These are phyloP conservation scores for Amaranthus hypochondriacus DNA, from an alignment of 148 eudicot genomes.

Conservation along the genomic window DNA sequence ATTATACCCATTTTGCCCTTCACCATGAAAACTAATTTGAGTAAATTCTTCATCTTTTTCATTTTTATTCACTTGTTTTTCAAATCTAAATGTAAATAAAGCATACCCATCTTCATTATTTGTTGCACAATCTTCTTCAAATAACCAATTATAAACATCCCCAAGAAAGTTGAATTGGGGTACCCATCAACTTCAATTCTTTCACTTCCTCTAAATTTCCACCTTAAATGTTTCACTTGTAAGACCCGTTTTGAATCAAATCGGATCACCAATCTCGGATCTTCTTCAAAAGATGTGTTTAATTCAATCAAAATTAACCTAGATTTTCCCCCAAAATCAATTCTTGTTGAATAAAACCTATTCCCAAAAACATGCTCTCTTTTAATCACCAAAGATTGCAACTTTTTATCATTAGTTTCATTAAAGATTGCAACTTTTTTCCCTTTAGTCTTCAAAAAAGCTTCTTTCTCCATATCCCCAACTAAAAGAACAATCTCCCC, in stretches of 20 bases:
- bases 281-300: constrained; percentile 30
- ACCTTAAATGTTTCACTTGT: constrained; percentile 55
- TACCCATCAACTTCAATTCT: constrained; percentile 60
- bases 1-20: not conserved
- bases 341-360: constrained; percentile 39
- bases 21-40: not conserved
- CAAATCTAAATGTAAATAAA: constrained; percentile 63
- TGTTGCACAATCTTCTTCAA: constrained; percentile 28
- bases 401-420: not conserved
- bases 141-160: constrained; percentile 77
- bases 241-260: constrained; percentile 50
- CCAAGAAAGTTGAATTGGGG: constrained; percentile 58
- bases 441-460: constrained; percentile 21
- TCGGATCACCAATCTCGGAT: constrained; percentile 39
- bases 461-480: constrained; percentile 42
- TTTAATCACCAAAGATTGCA: constrained; percentile 38
- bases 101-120: constrained; percentile 47
- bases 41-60: not conserved
- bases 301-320: constrained; percentile 49
- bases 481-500: constrained; percentile 38
- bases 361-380: constrained; percentile 65
- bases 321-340: constrained; percentile 36
- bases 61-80: constrained; percentile 11
- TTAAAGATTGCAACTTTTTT: too few species aligned
- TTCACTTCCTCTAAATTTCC: constrained; percentile 87